Percentiles rank a stretch among this genome's conserved stretches.
These are phyloP conservation scores for Thalassiosira ordinaria DNA, from an alignment of 352 stramenopile genomes.

Conservation along the genomic window DNA sequence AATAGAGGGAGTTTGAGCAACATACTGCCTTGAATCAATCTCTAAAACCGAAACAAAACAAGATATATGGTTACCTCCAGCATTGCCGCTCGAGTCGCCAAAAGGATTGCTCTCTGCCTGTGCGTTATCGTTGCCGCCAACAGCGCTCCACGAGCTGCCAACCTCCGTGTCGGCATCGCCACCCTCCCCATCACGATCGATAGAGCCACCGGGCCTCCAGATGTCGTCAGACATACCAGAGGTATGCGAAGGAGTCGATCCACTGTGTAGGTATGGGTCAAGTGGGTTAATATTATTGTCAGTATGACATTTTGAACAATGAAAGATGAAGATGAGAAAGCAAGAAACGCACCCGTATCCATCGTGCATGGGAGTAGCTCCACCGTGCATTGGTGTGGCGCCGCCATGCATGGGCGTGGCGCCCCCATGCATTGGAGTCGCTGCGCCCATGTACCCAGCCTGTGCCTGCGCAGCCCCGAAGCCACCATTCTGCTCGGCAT, in stretches of 20 bases:
- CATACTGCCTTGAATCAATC: no score
- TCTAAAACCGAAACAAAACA: no score
- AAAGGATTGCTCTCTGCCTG: constrained; percentile 57
- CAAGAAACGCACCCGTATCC: constrained; percentile 50
- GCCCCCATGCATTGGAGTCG: constrained; percentile 85
- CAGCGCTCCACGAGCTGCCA: constrained; percentile 48
- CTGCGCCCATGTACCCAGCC: constrained; percentile 63
- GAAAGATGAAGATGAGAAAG: no score
- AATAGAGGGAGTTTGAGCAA: no score
- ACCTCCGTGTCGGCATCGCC: constrained; percentile 50
- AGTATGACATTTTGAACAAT: no score
- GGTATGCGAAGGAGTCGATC: constrained; percentile 55
- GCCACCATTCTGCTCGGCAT: constrained; percentile 45
- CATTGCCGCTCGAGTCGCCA: constrained; percentile 56
- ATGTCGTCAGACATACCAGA: constrained; percentile 79
- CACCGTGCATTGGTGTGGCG: constrained; percentile 82
- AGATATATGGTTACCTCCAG: constrained; percentile 46
- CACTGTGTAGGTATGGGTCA: no score
- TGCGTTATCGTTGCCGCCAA: constrained; percentile 26
- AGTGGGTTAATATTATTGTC: no score
- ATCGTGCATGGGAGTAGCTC: constrained; percentile 59
- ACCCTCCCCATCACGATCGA: constrained; percentile 68
- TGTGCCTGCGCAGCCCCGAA: constrained; percentile 36
- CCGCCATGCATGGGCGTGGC: constrained; percentile 82
- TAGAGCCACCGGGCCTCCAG: constrained; percentile 79